Base-by-base conservation (phyloP, 208 protist genomes). In the Leishmania tarentolae region DNA sequence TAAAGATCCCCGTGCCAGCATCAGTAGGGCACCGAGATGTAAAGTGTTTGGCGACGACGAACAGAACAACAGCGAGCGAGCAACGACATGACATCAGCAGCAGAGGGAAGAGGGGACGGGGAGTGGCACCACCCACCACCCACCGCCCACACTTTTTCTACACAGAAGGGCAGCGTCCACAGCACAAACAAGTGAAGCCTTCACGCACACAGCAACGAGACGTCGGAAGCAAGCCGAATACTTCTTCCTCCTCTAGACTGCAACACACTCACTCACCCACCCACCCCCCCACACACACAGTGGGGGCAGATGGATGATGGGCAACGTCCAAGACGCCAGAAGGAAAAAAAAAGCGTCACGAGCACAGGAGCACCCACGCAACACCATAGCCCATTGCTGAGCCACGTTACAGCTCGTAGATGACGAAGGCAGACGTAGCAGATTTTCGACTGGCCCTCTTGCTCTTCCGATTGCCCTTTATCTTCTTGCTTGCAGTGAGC, bases 401-500 rank as follows among this genome's bases (percentile, higher is more conserved):
- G 57, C 1, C 11, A 40, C 40, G 57, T 52, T 50, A 72, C 35
- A 72, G 68, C 40, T 72, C 68, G 24, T 72, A 46, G 17, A 72
- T 50, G 68, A 72, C 42, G 7, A 72, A 17, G 35, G 19, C 19
- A 46, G 68, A 46, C 2, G 44, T 21, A 28, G 9, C 68, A 72
- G 37, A n/a, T 21, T 72, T 52, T 5, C 28, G 42, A 50, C 5
- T 50, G 35, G 42, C 44, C 21, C 47, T 72, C 42, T 50, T 72
- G 68, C 42, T 72, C 68, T 71, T 71, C 19, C 65, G 40, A 71
- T 24, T 47, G 37, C 65, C 31, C 65, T 71, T 70, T 15, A 70
- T 4, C 31, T 68, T 42, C 40, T 31, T 71, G 65, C 40, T 72
- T 3, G 21, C 68, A 52, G 31, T 47, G 42, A 50, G 68, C 2